Percentiles rank a stretch among this genome's conserved stretches.
Conservation (phyloP, 192 early-diverging fungal genomes). For the Entomortierella beljakovae region DNA sequence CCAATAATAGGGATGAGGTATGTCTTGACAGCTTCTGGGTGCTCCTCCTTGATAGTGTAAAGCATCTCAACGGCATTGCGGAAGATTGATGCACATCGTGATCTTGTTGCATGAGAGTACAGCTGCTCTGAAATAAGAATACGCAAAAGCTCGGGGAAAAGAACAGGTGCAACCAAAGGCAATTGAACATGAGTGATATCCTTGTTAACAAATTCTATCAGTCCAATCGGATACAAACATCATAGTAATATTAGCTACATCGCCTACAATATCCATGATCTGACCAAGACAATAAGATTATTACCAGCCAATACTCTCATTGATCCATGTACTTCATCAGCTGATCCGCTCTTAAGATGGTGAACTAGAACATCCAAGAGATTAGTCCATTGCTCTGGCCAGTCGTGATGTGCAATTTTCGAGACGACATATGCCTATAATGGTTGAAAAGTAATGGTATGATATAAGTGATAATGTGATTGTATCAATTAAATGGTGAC, state of each 20-base stretch:
- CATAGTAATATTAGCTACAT: neutral
- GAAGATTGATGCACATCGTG: conserved; percentile 84
- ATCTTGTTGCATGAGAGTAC: conserved; percentile 74
- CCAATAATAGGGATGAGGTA: conserved; percentile 82
- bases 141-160: conserved; percentile 87
- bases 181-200: conserved; percentile 92
- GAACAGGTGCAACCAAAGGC: conserved; percentile 79
- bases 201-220: conserved; percentile 81
- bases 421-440: conserved; percentile 87
- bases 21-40: conserved; percentile 73
- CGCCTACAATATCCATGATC: too few species aligned
- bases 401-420: conserved; percentile 92
- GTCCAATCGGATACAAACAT: neutral
- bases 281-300: neutral
- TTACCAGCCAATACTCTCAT: conserved; percentile 82
- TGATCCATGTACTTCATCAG: conserved; percentile 86
- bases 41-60: conserved; percentile 80
- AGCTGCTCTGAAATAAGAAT: conserved; percentile 74
- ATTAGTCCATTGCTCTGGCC: conserved; percentile 94
- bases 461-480: neutral
- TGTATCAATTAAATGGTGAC: neutral
- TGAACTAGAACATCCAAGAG: conserved; percentile 82
- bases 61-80: conserved; percentile 88
- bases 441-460: neutral
- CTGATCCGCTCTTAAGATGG: conserved; percentile 69